Evolutionary conservation across 208 protist species (phyloP).

Genomic region (Leishmania tropica): DNA sequence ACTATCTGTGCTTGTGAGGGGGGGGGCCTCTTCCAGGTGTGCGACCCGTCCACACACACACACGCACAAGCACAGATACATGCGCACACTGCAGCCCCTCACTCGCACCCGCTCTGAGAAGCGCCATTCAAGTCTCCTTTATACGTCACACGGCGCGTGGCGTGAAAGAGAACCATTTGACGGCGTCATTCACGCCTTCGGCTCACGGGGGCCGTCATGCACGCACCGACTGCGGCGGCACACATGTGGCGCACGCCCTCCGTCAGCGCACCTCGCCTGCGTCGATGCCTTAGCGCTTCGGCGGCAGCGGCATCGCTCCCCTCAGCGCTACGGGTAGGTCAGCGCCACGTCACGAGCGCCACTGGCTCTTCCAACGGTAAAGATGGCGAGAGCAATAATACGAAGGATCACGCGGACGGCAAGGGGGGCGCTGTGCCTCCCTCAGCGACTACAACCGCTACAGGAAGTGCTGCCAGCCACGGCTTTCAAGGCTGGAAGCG

Average conservation of each 20-base stretch:
- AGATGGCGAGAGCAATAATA: conserved; percentile 1
- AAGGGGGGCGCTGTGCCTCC: background rate
- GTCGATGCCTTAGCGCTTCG: background rate
- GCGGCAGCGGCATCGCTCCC: background rate
- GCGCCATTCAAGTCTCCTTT: background rate
- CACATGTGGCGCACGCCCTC: conserved; percentile 2
- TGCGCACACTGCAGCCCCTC: background rate
- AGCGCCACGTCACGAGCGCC: conserved; percentile 5
- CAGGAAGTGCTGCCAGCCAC: background rate
- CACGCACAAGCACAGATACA: background rate
- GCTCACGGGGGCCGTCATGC: background rate
- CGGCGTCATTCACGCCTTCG: background rate
- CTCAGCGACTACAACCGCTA: background rate
- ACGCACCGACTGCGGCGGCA: background rate
- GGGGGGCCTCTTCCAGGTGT: background rate
- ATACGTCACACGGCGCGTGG: background rate
- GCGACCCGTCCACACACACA: background rate
- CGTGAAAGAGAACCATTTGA: background rate
- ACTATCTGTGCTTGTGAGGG: background rate
- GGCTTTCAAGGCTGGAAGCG: conserved; percentile 31
- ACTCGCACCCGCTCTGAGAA: background rate
- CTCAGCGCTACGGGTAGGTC: background rate
- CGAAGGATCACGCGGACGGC: background rate
- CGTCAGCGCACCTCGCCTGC: conserved; percentile 1
- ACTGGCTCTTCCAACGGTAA: conserved; percentile 11